Evolutionary conservation across 441 rosid genomes (phyloP), one percentile per base, ranked within the genome.

Genomic region (Pelargonium hybrid): DNA sequence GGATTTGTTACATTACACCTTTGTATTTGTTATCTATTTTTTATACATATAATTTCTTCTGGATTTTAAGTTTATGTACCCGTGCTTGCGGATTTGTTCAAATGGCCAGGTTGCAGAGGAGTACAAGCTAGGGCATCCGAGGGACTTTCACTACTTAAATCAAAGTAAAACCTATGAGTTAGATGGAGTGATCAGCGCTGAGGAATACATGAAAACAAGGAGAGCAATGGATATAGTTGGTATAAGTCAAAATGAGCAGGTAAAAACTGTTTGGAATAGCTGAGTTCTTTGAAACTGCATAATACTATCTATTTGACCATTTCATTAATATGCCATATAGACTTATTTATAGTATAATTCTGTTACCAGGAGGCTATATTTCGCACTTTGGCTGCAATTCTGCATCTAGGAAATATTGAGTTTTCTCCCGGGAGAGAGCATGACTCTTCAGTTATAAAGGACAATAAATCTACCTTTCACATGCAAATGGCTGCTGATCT

Each of bases 341-440:
- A 64, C 75, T 69, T 69, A 62, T 78, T 80, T 62, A 80, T 43
- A 39, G 67, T 66, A 48, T 71, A 47, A 72, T 65, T 61, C 70
- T 59, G 29, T 15, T 80, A 59, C 0, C 31, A 94, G 99, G 96
- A 94, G 77, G 96, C 85, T n/a, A 86, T 94, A 77, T 94, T 94
- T 72, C 89, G 88, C 26, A 88, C 90, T 77, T 92, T 94, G 73
- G 99, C 99, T 75, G 97, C 97, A 74, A 86, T 94, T 79, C 90
- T 94, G 71, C 99, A 94, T 85, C 84, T 94, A 72, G 99, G 99
- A 59, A 94, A 94, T 75, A 76, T 91, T 63, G 92, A 90, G 77
- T 91, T 94, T 77, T 81, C 77, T 21, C 92, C 88, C 83, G 92
- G 90, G 61, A 86, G 81, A 48, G 99, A 94, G 73, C 47, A 78